These are phyloP conservation scores for Amanita brunnescens DNA, from an alignment of 768 basidiomycete genomes.

Conservation along the genomic window DNA sequence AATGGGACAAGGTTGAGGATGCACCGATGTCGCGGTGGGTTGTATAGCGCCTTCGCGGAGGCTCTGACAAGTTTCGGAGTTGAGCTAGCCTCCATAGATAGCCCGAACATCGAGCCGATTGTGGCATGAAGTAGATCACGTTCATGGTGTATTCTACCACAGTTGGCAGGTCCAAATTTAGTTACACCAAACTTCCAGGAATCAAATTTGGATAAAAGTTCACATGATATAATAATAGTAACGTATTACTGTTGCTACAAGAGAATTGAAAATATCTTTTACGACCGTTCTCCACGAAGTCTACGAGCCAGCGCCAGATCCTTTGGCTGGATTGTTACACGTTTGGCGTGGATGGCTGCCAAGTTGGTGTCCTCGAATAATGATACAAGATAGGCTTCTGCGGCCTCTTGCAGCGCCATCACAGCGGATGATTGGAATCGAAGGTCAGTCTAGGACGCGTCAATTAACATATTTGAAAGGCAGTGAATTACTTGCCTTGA, in stretches of 20 bases:
- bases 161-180: background rate
- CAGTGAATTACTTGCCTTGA: slow-evolving; percentile 41
- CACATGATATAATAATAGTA: slow-evolving; percentile 1
- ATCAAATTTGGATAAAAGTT: slow-evolving; percentile 1
- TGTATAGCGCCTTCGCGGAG: slow-evolving; percentile 29
- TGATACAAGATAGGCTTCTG: slow-evolving; percentile 65
- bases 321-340: slow-evolving; percentile 54
- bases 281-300: slow-evolving; percentile 27
- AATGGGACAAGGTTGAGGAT: slow-evolving; percentile 47
- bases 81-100: background rate
- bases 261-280: slow-evolving; percentile 10
- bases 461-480: background rate
- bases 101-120: background rate
- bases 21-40: slow-evolving; percentile 33
- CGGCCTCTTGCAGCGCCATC: slow-evolving; percentile 59
- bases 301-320: slow-evolving; percentile 45
- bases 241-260: slow-evolving; percentile 5
- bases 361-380: slow-evolving; percentile 64
- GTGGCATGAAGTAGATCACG: background rate
- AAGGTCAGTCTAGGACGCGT: slow-evolving; percentile 47
- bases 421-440: slow-evolving; percentile 70
- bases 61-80: background rate
- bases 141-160: background rate
- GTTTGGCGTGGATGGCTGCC: slow-evolving; percentile 53
- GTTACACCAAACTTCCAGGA: background rate